Evolutionary conservation across 2,329 filamentous ascomycete genomes (phyloP), one percentile per base, ranked within the genome.

Genomic region (Botrytis fabae): DNA sequence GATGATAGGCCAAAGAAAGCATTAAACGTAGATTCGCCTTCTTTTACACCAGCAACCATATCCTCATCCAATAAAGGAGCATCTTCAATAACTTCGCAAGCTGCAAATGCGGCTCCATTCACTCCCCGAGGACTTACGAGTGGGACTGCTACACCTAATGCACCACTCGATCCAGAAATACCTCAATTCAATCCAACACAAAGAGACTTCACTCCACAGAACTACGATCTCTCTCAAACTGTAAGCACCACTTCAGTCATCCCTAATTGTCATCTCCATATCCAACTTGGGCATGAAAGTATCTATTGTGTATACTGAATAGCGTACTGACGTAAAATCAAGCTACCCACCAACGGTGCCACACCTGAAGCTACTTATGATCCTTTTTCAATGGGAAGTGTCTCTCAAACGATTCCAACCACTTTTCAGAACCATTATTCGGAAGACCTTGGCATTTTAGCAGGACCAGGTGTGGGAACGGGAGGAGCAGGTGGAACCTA

Each of bases 21-120:
- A 42, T 87, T 99, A 77, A 99, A 97, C 82, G 96, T 97, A 80
- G 96, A 98, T 80, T 98, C 96, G 14, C 95, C 96, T 20, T 93
- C 95, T 65, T 99, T 99, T 82, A 98, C 94, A 0, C 95, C 95
- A 9, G 85, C 88, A 22, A 84, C 81, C 73, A 78, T 86, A 61
- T 79, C 86, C 61, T 82, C 83, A 38, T 83, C 84, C 1, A 80
- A 84, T 38, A 94, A 94, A 82, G 92, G 92, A 79, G 87, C 91
- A 16, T 91, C 78, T 16, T 91, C 78, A 14, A 94, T 98, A 76
- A 96, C 95, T 12, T 93, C 94, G 1, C 94, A 97, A 82, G 92
- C 93, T 72, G 95, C 92, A n/a, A 96, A 89, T 81, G 96, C 95
- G 35, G 92, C 94, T 32, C 90, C 93, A 7, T 97, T 97, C 79